Base-by-base conservation (phyloP, 2,329 filamentous ascomycete genomes). In the Meredithiella fracta region DNA sequence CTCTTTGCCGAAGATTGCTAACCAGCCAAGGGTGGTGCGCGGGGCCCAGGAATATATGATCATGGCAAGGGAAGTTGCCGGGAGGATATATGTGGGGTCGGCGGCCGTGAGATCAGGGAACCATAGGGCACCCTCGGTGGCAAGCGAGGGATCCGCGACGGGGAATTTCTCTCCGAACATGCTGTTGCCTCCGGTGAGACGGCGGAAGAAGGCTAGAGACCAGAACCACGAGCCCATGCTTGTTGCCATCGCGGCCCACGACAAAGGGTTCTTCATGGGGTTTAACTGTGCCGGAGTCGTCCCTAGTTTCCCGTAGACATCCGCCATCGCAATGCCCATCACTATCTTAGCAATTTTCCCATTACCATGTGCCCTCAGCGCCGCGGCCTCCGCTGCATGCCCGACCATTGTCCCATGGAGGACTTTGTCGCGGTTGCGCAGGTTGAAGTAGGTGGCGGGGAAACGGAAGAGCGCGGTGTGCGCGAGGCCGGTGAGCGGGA, bases 91-190 rank as follows among this genome's bases (percentile, higher is more conserved):
- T 56, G 72, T 72, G 1, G 78, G 75, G 59, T 80, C 78, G 31
- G 72, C 66, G 29, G 63, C 71, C 5, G 72, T 73, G 23, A 80
- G 69, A 60, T 80, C 73, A 1, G 70, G 66, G 61, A 80, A 78
- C 76, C 77, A 80, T 15, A 79, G 66, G 42, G 68, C 70, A 25
- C 77, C 77, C 3, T 73, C 77, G 0, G 72, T 67, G 0, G 67
- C 62, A n/a, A 80, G 62, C 1, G 69, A 67, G 2, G 68, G 64
- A 47, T 75, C 64, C 38, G 66, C 60, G 55, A 38, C 37, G n/a
- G 49, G 66, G 60, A 56, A 59, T 59, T 54, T 61, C 60, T 61
- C 55, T 5, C 53, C 51, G 26, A 47, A 14, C 61, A 59, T n/a
- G 58, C 53, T 51, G 42, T 55, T 51, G 20, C 64, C 58, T 3